These are phyloP conservation scores for Solanum okadae DNA, from an alignment of 257 asterid species.

Conservation along the genomic window DNA sequence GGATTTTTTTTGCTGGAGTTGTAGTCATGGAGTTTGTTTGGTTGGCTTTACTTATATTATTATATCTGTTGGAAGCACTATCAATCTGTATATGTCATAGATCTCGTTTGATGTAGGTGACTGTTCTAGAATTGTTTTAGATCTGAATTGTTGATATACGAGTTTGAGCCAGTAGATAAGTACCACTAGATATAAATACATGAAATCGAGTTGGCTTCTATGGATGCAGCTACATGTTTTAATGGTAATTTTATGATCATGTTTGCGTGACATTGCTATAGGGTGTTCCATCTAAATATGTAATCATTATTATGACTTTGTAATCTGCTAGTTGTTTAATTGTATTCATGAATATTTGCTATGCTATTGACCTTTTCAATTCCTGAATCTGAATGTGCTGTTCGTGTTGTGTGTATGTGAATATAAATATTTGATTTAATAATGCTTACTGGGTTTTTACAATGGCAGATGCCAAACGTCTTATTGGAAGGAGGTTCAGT, in stretches of 20 bases:
- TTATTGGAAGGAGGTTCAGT: constrained; percentile 9
- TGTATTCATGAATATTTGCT: background rate
- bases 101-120: background rate
- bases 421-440: background rate
- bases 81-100: background rate
- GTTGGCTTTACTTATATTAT: background rate
- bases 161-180: background rate
- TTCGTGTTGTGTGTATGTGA: background rate
- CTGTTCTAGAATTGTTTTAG: background rate
- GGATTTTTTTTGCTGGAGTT: background rate
- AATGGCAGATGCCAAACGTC: constrained; percentile 10
- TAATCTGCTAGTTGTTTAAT: background rate
- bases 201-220: background rate
- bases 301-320: background rate
- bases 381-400: background rate
- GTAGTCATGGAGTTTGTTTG: background rate
- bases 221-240: background rate
- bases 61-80: background rate
- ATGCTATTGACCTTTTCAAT: background rate
- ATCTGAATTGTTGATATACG: background rate
- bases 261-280: background rate
- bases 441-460: background rate
- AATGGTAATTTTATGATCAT: background rate
- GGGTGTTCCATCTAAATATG: background rate
- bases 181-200: no score